phyloP scores from a whole-genome alignment of 805 yeast species.

The Cyberlindnera japonica region DNA sequence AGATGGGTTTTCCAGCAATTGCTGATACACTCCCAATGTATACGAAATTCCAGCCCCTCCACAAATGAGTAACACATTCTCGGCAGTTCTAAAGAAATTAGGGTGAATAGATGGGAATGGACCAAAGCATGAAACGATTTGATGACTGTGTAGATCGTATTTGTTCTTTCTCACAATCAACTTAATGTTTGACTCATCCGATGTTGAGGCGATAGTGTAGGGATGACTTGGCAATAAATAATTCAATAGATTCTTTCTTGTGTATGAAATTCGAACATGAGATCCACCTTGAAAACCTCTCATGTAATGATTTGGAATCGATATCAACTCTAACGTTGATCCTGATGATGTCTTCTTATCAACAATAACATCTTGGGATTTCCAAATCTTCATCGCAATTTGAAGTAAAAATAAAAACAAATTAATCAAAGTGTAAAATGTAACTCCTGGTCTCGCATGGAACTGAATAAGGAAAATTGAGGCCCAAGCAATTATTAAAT shows the following conservation, averaged over 20 bases:
- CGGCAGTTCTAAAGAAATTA: constrained; percentile 45
- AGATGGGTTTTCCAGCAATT: constrained; percentile 29
- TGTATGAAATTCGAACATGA: constrained; percentile 49
- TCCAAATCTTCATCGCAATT: constrained; percentile 31
- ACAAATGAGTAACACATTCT: constrained; percentile 49
- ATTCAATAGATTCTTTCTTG: constrained; percentile 34
- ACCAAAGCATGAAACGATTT: constrained; percentile 37
- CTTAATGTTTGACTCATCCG: constrained; percentile 37
- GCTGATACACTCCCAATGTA: constrained; percentile 50
- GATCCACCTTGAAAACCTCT: constrained; percentile 45
- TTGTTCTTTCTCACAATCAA: constrained; percentile 42
- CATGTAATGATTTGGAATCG: constrained; percentile 19
- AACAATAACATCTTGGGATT: constrained; percentile 17
- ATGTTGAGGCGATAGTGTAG: constrained; percentile 51
- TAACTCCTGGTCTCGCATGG: constrained; percentile 73
- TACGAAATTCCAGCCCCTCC: constrained; percentile 77
- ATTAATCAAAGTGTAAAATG: constrained; percentile 31
- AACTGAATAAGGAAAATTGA: constrained; percentile 43
- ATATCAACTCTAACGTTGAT: constrained; percentile 25
- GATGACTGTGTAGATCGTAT: constrained; percentile 32
- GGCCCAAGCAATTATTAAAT: constrained; percentile 46
- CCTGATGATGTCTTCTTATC: constrained; percentile 18
- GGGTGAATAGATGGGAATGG: constrained; percentile 43
- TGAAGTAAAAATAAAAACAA: constrained; percentile 35
- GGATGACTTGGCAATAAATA: constrained; percentile 66